phyloP scores from a whole-genome alignment of 1,284 basidiomycete species.

The Sphagnurus paluster region DNA sequence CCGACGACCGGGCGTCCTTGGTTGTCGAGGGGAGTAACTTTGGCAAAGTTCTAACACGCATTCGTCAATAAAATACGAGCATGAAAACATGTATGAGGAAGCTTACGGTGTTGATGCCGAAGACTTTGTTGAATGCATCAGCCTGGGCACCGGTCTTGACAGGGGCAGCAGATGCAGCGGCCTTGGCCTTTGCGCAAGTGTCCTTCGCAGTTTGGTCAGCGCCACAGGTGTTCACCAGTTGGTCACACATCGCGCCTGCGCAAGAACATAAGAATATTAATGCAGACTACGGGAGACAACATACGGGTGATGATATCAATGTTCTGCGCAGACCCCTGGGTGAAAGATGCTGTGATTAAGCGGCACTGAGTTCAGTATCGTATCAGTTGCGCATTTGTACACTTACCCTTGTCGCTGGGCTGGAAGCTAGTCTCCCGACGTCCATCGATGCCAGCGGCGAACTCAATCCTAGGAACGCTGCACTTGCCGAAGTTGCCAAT shows the following conservation, averaged over 20 bases:
- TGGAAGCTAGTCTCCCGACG: constrained; percentile 59
- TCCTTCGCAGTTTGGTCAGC: constrained; percentile 45
- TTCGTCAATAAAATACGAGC: constrained; percentile 4
- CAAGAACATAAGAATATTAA: neutral
- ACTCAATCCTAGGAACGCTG: constrained; percentile 58
- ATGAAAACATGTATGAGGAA: neutral
- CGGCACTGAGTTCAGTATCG: neutral
- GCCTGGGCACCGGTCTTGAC: constrained; percentile 47
- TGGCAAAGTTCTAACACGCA: constrained; percentile 36
- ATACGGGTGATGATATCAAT: constrained; percentile 50
- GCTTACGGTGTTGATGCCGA: constrained; percentile 42
- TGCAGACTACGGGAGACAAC: neutral
- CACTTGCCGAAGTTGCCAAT: constrained; percentile 60
- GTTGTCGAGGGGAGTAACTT: constrained; percentile 36
- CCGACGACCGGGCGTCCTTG: constrained; percentile 30
- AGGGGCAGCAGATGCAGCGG: constrained; percentile 37
- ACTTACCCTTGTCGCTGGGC: constrained; percentile 42
- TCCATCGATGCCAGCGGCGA: constrained; percentile 57
- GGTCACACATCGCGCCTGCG: constrained; percentile 48
- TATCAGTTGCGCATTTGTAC: constrained; percentile 9
- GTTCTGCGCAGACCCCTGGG: constrained; percentile 54
- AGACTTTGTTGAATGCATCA: constrained; percentile 51
- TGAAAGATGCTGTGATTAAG: constrained; percentile 37
- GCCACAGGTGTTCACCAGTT: constrained; percentile 43
- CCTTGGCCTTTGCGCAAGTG: constrained; percentile 39